Conservation (phyloP, 202 grass and related monocot genomes). For the Panicum hallii region DNA sequence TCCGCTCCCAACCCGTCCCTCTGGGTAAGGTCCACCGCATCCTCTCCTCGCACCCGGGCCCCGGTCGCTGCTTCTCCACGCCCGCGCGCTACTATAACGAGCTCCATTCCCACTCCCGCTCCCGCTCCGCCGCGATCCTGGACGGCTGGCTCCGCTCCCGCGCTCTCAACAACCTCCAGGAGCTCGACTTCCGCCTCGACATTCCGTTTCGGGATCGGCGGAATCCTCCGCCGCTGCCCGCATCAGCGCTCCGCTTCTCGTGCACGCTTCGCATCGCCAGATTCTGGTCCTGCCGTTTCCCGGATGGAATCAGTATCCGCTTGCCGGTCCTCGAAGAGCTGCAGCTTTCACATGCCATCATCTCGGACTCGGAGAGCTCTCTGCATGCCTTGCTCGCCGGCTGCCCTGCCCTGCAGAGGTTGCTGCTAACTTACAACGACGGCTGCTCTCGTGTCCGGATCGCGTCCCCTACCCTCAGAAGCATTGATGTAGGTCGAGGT, state of each 20-base stretch:
- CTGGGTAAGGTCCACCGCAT: neutral
- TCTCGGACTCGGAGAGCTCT: neutral
- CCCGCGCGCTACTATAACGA: neutral
- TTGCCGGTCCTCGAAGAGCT: neutral
- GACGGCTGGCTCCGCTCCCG: neutral
- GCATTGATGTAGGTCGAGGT: neutral
- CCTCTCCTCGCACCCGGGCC: neutral
- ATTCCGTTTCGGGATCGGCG: neutral
- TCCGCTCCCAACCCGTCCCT: neutral
- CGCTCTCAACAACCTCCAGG: neutral
- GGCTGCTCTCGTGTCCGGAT: neutral
- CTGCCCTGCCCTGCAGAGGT: neutral
- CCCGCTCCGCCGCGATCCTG: neutral
- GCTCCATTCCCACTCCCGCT: neutral
- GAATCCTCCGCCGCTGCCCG: neutral
- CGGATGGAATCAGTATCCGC: neutral
- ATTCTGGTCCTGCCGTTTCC: neutral
- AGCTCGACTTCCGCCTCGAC: neutral
- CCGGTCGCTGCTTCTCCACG: neutral
- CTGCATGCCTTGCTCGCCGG: neutral
- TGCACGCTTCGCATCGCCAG: neutral
- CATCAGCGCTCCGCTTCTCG: neutral
- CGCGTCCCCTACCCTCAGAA: neutral
- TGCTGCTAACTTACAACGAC: neutral
- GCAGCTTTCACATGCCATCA: neutral